Evolutionary conservation across 495 filamentous ascomycete species (phyloP).

Genomic region (Cetradonia linearis): DNA sequence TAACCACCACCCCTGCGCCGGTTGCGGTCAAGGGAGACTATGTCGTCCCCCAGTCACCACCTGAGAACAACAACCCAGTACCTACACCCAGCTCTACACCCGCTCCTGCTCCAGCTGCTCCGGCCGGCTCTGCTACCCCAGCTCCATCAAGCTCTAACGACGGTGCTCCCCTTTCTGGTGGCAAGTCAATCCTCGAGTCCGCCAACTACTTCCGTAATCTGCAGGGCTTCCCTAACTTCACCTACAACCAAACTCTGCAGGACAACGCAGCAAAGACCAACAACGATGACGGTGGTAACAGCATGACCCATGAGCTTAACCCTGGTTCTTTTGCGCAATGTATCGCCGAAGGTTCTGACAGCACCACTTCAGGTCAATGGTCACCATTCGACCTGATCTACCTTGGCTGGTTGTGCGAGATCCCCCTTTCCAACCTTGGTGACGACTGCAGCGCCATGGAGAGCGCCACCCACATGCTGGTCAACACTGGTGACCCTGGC

Average conservation of each 20-base stretch:
- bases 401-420: conserved; percentile 22
- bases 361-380: background rate
- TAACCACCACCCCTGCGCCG: background rate
- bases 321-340: conserved; percentile 18
- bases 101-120: background rate
- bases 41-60: background rate
- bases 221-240: conserved; percentile 8
- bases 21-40: background rate
- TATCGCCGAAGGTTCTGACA: conserved; percentile 13
- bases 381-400: conserved; percentile 9
- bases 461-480: conserved; percentile 5
- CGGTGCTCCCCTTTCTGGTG: conserved; percentile 11
- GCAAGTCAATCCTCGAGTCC: conserved; percentile 12
- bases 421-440: background rate
- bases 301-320: conserved; percentile 14
- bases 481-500: background rate
- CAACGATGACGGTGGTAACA: conserved; percentile 1
- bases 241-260: background rate
- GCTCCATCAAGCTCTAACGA: background rate
- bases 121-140: background rate
- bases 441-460: background rate
- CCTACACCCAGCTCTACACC: background rate
- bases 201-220: conserved; percentile 8
- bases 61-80: background rate
- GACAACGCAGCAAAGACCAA: conserved; percentile 12